phyloP scores from a whole-genome alignment of 306 rosid species.

The Prunus padus region DNA sequence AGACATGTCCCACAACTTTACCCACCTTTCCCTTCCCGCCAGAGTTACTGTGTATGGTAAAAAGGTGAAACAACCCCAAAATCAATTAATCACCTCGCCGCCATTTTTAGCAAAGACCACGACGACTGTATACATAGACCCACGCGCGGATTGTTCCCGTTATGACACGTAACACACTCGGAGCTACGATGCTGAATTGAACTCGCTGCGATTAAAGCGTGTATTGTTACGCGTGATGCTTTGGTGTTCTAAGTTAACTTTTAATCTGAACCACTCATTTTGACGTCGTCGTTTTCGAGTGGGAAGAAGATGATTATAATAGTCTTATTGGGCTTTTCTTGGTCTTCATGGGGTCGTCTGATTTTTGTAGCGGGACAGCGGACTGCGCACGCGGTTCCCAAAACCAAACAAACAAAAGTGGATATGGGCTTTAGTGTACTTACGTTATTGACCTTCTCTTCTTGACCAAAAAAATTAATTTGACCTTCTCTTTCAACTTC shows the following conservation, averaged over 20 bases:
- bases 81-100: background rate
- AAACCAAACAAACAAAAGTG: background rate
- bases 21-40: background rate
- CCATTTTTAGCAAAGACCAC: slow-evolving; percentile 6
- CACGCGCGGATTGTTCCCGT: background rate
- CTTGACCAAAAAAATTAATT: no score
- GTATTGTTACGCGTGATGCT: background rate
- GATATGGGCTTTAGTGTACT: background rate
- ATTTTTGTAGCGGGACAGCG: background rate
- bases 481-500: no score
- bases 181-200: background rate
- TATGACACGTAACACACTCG: background rate
- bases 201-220: background rate
- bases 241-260: no score
- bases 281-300: background rate
- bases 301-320: background rate
- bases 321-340: background rate
- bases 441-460: background rate
- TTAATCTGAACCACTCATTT: background rate
- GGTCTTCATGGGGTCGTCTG: background rate
- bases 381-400: background rate
- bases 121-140: background rate
- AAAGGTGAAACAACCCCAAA: background rate
- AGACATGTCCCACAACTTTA: background rate
- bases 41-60: background rate